Conservation (phyloP, 805 yeast genomes). For the Kodamaea kaohsiungensis region DNA sequence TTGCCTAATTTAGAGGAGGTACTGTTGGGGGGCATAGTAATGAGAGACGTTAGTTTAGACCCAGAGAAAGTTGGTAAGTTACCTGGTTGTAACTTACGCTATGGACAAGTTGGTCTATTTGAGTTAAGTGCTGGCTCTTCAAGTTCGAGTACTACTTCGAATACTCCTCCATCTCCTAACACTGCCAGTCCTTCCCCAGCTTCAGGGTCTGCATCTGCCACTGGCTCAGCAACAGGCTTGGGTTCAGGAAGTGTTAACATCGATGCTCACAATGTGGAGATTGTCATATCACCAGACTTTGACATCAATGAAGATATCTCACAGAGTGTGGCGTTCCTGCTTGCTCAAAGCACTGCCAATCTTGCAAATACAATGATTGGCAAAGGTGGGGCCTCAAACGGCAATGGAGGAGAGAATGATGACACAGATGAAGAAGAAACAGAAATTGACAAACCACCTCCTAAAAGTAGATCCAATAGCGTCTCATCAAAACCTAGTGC, state of each 20-base stretch:
- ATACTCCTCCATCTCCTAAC: conserved; percentile 2
- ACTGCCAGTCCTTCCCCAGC: background rate
- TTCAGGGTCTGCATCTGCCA: background rate
- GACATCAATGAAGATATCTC: conserved; percentile 30
- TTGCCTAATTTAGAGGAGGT: conserved; percentile 76
- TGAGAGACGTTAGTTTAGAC: conserved; percentile 66
- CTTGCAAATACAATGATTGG: conserved; percentile 59
- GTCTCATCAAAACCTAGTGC: conserved; percentile 31
- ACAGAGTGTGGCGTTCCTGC: conserved; percentile 45
- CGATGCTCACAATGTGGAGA: conserved; percentile 54
- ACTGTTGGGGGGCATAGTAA: conserved; percentile 55
- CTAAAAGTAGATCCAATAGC: conserved; percentile 9
- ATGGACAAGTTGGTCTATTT: conserved; percentile 58
- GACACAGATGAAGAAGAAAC: conserved; percentile 15
- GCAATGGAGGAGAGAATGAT: background rate
- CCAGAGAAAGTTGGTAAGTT: conserved; percentile 63
- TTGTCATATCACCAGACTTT: conserved; percentile 40
- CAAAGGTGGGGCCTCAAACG: background rate
- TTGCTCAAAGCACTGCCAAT: conserved; percentile 74
- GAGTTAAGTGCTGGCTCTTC: conserved; percentile 40
- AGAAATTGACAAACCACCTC: conserved; percentile 7
- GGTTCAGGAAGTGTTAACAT: conserved; percentile 60
- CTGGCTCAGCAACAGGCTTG: background rate
- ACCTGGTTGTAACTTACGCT: conserved; percentile 63
- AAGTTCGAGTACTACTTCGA: background rate